Percentiles rank a stretch among this genome's conserved stretches.
Conservation (phyloP, 345 rosid genomes). For the Citrus cavaleriei region DNA sequence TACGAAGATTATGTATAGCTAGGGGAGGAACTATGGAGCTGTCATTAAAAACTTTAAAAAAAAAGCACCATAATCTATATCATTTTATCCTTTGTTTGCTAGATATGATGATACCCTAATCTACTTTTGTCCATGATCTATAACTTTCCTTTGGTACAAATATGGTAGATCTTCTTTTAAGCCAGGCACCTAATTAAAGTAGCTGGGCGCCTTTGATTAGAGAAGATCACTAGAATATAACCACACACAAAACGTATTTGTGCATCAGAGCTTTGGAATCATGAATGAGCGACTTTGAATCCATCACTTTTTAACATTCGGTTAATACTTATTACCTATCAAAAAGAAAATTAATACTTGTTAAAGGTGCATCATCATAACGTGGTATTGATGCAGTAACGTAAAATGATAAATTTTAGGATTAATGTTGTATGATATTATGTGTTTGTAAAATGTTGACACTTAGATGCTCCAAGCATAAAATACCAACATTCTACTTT, state of each 20-base stretch:
- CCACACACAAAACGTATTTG: neutral
- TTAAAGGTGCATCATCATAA: neutral
- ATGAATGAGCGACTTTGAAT: neutral
- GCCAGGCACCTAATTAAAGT: neutral
- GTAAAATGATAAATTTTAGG: too few species aligned
- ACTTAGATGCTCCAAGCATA: conserved; percentile 6
- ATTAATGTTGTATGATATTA: neutral
- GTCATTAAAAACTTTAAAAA: conserved; percentile 5
- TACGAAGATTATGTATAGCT: conserved; percentile 10
- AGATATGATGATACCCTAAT: neutral
- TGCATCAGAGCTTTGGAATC: conserved; percentile 8
- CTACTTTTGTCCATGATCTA: neutral
- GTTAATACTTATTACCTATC: too few species aligned
- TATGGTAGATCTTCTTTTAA: neutral
- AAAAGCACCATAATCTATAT: neutral
- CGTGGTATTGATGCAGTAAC: neutral
- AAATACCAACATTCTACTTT: conserved; percentile 14
- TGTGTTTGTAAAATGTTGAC: neutral
- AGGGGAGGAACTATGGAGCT: neutral
- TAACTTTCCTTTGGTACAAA: conserved; percentile 11
- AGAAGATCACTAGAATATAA: neutral
- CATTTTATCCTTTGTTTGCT: neutral
- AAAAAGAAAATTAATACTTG: neutral
- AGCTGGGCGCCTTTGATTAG: neutral
- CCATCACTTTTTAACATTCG: neutral